These are phyloP conservation scores for Phytophthora kernoviae DNA, from an alignment of 352 stramenopile species.

Conservation along the genomic window DNA sequence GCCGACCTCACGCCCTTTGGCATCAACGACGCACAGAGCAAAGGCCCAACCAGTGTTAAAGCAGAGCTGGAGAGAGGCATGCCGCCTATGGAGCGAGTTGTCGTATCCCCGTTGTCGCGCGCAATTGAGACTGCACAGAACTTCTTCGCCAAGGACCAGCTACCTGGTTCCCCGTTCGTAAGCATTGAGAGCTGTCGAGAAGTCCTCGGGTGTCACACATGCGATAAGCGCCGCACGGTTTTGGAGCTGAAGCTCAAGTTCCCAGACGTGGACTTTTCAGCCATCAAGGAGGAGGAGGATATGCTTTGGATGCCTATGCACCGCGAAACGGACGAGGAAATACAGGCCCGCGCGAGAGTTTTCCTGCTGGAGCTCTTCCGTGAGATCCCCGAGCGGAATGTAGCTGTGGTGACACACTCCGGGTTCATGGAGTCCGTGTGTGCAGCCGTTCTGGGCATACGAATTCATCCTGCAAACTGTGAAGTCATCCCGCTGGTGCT, in stretches of 20 bases:
- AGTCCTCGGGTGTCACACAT: conserved; percentile 63
- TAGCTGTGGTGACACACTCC: conserved; percentile 61
- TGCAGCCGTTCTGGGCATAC: conserved; percentile 38
- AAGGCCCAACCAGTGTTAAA: conserved; percentile 38
- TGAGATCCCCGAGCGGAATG: conserved; percentile 47
- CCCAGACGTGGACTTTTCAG: conserved; percentile 56
- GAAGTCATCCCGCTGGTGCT: conserved; percentile 46
- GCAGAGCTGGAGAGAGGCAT: conserved; percentile 56
- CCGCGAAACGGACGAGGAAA: conserved; percentile 58
- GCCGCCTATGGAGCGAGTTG: conserved; percentile 59
- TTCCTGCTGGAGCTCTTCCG: conserved; percentile 57
- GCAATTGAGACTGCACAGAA: conserved; percentile 71
- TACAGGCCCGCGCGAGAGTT: conserved; percentile 36
- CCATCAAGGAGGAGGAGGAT: conserved; percentile 50
- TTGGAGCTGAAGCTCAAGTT: conserved; percentile 48
- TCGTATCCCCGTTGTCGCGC: conserved; percentile 72
- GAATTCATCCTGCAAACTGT: conserved; percentile 42
- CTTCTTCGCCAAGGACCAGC: conserved; percentile 50
- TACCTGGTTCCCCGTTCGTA: conserved; percentile 36
- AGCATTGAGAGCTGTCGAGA: conserved; percentile 62
- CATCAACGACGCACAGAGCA: conserved; percentile 49
- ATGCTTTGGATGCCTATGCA: conserved; percentile 47
- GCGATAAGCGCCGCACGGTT: conserved; percentile 53
- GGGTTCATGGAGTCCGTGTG: conserved; percentile 63
- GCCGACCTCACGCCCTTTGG: conserved; percentile 66